phyloP scores from a whole-genome alignment of 148 eudicot species.

The Salicornia ramosissima region DNA sequence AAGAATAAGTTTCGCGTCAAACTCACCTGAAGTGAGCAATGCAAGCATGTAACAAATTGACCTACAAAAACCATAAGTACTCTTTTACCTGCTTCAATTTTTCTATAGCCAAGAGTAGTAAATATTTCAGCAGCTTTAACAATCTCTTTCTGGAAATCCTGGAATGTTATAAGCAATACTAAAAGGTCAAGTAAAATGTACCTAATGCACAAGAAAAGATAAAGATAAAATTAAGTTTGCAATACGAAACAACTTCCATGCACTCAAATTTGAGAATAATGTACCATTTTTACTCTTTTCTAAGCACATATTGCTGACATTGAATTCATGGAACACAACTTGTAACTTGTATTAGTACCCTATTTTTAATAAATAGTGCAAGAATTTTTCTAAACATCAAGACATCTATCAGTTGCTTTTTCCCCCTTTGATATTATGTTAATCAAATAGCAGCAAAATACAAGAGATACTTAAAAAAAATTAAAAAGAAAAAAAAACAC shows the following conservation, averaged over 20 bases:
- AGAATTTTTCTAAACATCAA: background rate
- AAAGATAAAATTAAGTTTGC: background rate
- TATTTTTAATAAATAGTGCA: background rate
- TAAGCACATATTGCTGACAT: background rate
- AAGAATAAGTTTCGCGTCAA: no score
- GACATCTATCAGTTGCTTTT: background rate
- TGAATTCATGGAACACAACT: background rate
- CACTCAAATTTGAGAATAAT: background rate
- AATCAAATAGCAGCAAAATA: background rate
- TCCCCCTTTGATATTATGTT: background rate
- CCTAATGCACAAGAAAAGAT: background rate
- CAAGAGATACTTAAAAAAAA: no score
- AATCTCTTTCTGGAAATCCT: constrained; percentile 94
- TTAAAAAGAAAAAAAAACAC: no score
- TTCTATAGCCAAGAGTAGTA: constrained; percentile 73
- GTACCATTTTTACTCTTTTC: background rate
- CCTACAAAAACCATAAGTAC: no score
- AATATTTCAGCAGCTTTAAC: constrained; percentile 86
- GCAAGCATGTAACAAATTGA: no score
- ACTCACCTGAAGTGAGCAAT: no score
- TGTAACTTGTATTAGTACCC: background rate
- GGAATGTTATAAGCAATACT: constrained; percentile 23
- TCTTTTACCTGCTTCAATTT: constrained; percentile 84
- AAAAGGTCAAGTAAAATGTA: background rate
- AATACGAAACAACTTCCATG: background rate